Percentiles rank a stretch among this genome's conserved stretches.
phyloP scores from a whole-genome alignment of 805 yeast species.

The Kockiozyma suomiensis region DNA sequence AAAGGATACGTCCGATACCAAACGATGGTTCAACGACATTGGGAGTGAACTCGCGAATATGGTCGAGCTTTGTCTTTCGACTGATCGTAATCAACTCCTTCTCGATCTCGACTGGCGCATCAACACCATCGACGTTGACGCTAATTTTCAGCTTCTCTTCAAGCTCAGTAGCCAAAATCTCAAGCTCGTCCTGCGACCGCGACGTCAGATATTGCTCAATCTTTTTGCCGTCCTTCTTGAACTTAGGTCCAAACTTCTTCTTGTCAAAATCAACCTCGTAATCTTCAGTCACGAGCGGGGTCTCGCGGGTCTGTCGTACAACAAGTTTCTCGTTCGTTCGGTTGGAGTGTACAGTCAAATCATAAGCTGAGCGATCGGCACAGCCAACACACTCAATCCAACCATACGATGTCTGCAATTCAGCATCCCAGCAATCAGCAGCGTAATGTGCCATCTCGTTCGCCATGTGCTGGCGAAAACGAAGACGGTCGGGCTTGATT shows the following conservation, averaged over 20 bases:
- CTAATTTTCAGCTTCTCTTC: conserved; percentile 61
- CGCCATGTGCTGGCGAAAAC: conserved; percentile 98
- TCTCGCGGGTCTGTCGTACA: conserved; percentile 86
- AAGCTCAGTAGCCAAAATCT: conserved; percentile 71
- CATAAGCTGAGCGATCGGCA: conserved; percentile 99
- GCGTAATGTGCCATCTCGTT: conserved; percentile 99
- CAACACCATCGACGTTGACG: conserved; percentile 66
- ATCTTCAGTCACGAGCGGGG: conserved; percentile 79
- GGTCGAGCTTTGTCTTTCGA: conserved; percentile 79
- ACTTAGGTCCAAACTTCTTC: conserved; percentile 96
- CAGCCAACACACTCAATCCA: conserved; percentile 99
- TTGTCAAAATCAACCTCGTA: conserved; percentile 86
- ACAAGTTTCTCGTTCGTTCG: conserved; percentile 93
- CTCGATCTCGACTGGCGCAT: conserved; percentile 69
- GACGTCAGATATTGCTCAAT: conserved; percentile 78
- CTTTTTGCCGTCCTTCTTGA: conserved; percentile 93
- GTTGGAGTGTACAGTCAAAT: conserved; percentile 91
- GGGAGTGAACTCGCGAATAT: conserved; percentile 92
- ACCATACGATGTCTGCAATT: conserved; percentile 91
- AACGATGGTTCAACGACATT: conserved; percentile 98
- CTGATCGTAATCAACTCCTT: conserved; percentile 70
- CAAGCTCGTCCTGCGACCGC: conserved; percentile 84
- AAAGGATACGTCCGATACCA: conserved; percentile 97
- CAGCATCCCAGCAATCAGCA: conserved; percentile 99
- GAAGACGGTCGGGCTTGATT: conserved; percentile 75